These are phyloP conservation scores for Vicia sativa DNA, from an alignment of 306 rosid species.

Conservation along the genomic window DNA sequence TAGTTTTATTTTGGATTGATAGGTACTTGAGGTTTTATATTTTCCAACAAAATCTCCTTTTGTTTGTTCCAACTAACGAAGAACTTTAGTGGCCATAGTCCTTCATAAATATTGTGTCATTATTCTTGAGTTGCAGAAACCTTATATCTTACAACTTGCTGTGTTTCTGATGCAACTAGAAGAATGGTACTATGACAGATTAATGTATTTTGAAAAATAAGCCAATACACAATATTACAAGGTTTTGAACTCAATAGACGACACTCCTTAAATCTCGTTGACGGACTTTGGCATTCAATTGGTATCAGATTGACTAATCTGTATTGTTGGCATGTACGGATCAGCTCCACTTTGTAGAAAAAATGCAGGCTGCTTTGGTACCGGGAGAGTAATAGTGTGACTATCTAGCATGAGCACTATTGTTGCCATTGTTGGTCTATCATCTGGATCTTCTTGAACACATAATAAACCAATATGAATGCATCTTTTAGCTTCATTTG, in stretches of 20 bases:
- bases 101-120: background rate
- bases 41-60: background rate
- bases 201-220: background rate
- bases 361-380: constrained; percentile 47
- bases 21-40: background rate
- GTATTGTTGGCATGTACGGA: constrained; percentile 17
- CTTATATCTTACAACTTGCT: background rate
- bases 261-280: constrained; percentile 18
- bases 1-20: background rate
- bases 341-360: constrained; percentile 32
- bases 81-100: background rate
- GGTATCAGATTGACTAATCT: constrained; percentile 27
- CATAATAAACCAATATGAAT: constrained; percentile 58
- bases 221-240: constrained; percentile 10
- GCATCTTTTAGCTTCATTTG: constrained; percentile 57
- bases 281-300: constrained; percentile 8
- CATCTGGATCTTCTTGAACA: constrained; percentile 54
- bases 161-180: background rate
- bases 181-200: background rate
- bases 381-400: constrained; percentile 38
- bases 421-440: constrained; percentile 55
- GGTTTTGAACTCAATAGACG: background rate
- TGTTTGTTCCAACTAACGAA: background rate
- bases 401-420: constrained; percentile 50
- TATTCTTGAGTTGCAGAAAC: background rate